Conservation (phyloP, 2,329 filamentous ascomycete genomes). For the Epicoccum nigrum region DNA sequence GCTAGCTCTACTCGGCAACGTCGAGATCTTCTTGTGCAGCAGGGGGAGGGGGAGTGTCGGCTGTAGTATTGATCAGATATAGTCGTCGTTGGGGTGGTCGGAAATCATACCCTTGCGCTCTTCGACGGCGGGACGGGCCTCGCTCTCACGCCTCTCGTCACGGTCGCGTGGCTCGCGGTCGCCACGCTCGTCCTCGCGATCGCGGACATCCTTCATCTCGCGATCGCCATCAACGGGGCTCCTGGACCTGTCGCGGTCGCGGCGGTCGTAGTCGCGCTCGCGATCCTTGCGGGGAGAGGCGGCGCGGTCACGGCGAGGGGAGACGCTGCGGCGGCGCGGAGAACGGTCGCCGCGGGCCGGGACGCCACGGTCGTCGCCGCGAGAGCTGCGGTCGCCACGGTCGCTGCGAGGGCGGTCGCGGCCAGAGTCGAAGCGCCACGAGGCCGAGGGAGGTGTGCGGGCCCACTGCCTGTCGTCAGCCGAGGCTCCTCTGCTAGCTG, state of each 20-base stretch:
- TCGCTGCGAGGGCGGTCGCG: conserved; percentile 50
- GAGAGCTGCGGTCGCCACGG: conserved; percentile 68
- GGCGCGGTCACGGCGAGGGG: conserved; percentile 62
- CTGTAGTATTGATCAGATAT: conserved; percentile 48
- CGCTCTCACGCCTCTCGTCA: conserved; percentile 57
- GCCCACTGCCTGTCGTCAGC: conserved; percentile 75
- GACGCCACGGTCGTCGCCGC: conserved; percentile 72
- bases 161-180: conserved; percentile 59
- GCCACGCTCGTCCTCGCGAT: conserved; percentile 67
- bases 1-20: conserved; percentile 72
- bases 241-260: conserved; percentile 77
- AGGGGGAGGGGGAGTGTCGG: conserved; percentile 77
- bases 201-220: conserved; percentile 56
- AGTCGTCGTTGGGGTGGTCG: conserved; percentile 24
- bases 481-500: background rate
- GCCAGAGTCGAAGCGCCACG: conserved; percentile 96
- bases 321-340: conserved; percentile 55
- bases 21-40: conserved; percentile 89
- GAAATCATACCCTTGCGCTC: conserved; percentile 78
- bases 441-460: conserved; percentile 94
- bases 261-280: conserved; percentile 72
- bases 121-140: conserved; percentile 81
- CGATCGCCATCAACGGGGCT: conserved; percentile 61
- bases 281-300: conserved; percentile 78
- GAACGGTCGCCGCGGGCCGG: conserved; percentile 76